These are phyloP conservation scores for Camellia japonica DNA, from an alignment of 148 eudicot species.

Conservation along the genomic window DNA sequence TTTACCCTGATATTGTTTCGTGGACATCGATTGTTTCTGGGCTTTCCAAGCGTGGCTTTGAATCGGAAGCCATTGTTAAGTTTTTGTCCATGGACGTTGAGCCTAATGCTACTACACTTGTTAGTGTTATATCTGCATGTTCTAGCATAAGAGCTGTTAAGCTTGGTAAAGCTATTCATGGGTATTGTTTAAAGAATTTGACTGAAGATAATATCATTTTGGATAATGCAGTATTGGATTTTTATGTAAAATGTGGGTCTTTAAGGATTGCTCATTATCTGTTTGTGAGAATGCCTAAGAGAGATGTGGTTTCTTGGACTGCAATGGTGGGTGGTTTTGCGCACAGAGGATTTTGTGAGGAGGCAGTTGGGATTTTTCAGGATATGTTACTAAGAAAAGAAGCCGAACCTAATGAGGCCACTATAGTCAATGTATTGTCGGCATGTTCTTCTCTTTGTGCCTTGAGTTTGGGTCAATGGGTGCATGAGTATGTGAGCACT, in stretches of 20 bases:
- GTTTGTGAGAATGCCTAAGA: conserved; percentile 15
- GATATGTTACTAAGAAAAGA: conserved; percentile 21
- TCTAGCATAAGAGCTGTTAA: not conserved
- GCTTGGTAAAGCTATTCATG: conserved; percentile 29
- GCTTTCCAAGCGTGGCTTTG: too few relatives aligned
- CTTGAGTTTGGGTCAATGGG: conserved; percentile 19
- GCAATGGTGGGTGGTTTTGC: conserved; percentile 25
- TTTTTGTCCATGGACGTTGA: too few relatives aligned
- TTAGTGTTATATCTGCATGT: conserved; percentile 27
- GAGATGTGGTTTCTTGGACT: conserved; percentile 29
- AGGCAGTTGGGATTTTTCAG: conserved; percentile 18
- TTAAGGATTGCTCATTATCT: conserved; percentile 14
- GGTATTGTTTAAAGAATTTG: conserved; percentile 19
- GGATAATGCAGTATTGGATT: conserved; percentile 21
- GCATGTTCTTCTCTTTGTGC: conserved; percentile 16
- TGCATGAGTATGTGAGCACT: conserved; percentile 5
- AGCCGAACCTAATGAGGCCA: conserved; percentile 30
- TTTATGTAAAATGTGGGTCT: conserved; percentile 18
- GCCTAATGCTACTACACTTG: conserved; percentile 23
- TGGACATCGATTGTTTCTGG: too few relatives aligned
- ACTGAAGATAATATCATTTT: conserved; percentile 5
- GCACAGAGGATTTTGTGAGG: conserved; percentile 14
- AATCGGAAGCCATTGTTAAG: too few relatives aligned
- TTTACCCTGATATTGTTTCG: too few relatives aligned
- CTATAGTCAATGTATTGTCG: conserved; percentile 21